Base-by-base conservation (phyloP, 352 stramenopile genomes). In the Pythium guiyangense region DNA sequence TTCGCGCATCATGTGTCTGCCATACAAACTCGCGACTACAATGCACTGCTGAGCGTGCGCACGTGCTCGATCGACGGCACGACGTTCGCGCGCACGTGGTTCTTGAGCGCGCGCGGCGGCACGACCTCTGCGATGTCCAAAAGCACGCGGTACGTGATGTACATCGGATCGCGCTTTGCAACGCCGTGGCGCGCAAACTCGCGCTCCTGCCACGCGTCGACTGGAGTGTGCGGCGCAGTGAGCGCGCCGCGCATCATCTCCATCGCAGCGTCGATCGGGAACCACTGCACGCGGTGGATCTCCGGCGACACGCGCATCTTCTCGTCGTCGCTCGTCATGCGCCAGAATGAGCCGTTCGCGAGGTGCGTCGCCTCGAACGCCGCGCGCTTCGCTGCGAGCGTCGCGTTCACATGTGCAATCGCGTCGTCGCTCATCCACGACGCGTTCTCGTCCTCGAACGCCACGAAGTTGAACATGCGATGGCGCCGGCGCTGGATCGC, bases 391-490 rank as follows among this genome's bases (percentile, higher is more conserved):
- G 49, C 54, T 8, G 45, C 46, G 17, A 87, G 64, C 20, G 59
- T 60, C n/a, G 59, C 59, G 50, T 88, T 88, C 54, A 88, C 68
- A 0, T 54, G 34, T 20, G 51, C 26, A 31, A 86, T 35, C 4
- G 57, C 61, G 2, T 60, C 54, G 25, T 60, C 56, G 27, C 66
- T 71, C 49, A 88, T 67, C 70, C 71, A 82, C 49, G 60, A 29
- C 0, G 43, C 25, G 57, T 88, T 88, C 45, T 88, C 77, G 14
- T 77, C 63, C n/a, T 70, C 63, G n/a, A 88, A 75, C 8, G 73
- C 72, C 0, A 86, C 64, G 56, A 88, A 88, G 55, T 88, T 88
- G 63, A 83, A 73, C 77, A 88, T 88, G 53, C 71, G 64, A 59
- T 86, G 69, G 42, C 74, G 73, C 17, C 59, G 60, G 4, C 51